These are phyloP conservation scores for Chalaropsis thielavioides DNA, from an alignment of 2,329 filamentous ascomycete species.

Conservation along the genomic window DNA sequence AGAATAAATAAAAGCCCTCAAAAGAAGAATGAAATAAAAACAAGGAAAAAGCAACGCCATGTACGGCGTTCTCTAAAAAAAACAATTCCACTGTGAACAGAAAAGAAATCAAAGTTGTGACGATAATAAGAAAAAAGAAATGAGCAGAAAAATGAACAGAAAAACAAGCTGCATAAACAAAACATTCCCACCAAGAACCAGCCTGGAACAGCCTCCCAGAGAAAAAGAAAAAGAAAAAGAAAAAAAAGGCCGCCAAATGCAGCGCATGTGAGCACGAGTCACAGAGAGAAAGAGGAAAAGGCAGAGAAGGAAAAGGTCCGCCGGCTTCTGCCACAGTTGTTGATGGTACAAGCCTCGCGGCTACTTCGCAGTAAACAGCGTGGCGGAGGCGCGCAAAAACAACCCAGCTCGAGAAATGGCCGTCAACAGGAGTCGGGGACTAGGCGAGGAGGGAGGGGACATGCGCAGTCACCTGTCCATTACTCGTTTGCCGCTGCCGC, in stretches of 20 bases:
- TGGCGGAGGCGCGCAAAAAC: too few species aligned
- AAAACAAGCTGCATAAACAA: background rate
- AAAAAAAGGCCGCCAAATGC: background rate
- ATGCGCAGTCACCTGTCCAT: background rate
- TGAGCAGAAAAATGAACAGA: background rate
- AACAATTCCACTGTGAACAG: background rate
- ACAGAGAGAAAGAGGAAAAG: background rate
- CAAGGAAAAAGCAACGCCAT: background rate
- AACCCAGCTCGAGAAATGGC: too few species aligned
- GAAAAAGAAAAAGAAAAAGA: background rate
- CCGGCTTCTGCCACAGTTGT: background rate
- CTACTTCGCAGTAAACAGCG: too few species aligned
- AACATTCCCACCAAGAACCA: background rate
- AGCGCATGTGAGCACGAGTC: too few species aligned
- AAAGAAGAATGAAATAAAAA: background rate
- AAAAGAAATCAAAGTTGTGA: background rate
- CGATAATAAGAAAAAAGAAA: background rate
- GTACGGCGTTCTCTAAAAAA: background rate
- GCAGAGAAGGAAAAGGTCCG: background rate
- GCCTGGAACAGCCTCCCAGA: background rate
- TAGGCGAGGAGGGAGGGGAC: too few species aligned
- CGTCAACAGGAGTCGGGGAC: too few species aligned
- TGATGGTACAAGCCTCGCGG: background rate
- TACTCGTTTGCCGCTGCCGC: slow-evolving; percentile 42
- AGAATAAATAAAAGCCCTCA: background rate